Evolutionary conservation across 2,329 filamentous ascomycete species (phyloP), one percentile per base, ranked within the genome.

Genomic region (Aspergillus pseudonomiae): DNA sequence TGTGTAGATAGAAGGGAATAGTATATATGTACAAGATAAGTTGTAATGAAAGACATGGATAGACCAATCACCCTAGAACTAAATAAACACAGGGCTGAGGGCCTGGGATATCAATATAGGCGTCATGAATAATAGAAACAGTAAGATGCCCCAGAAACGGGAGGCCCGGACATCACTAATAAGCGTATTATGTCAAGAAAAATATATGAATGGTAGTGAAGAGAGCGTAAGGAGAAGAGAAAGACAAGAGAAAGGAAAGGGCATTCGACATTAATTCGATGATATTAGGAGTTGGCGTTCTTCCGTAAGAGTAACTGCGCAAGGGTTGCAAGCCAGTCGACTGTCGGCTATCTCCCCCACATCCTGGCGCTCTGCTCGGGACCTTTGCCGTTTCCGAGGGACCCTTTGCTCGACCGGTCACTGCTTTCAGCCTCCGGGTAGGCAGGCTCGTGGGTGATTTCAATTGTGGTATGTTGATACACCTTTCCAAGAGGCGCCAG

Each of bases 391-490:
- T 59, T 28, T 16, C 48, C 30, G 9, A 69, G 60, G 2, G 71
- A 71, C 14, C 74, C 74, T 36, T 68, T 71, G 64, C 74, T 75
- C 12, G 74, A 73, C 5, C 69, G 70, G 43, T 69, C 67, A 60
- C 73, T 74, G 7, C 66, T 72, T 24, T 56, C 63, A 26, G 66
- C 63, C 28, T 32, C 48, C 1, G 72, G 69, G 41, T 70, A 77
- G 12, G 74, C 76, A 7, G 74, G 75, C 52, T 80, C 77, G 41
- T 68, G 71, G 1, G 77, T 79, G 59, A 80, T 77, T 61, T 80
- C 78, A 57, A 82, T 80, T 5, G 79, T 81, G 1, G 79, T 81
- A 59, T 82, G 70, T 63, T 80, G 77, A 61, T 80, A 79, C 60
- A 82, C 79, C 59, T 79, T 78, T 16, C 76, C 78, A 39, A 80